Conservation (phyloP, 495 filamentous ascomycete genomes). For the Xylaria nigripes region DNA sequence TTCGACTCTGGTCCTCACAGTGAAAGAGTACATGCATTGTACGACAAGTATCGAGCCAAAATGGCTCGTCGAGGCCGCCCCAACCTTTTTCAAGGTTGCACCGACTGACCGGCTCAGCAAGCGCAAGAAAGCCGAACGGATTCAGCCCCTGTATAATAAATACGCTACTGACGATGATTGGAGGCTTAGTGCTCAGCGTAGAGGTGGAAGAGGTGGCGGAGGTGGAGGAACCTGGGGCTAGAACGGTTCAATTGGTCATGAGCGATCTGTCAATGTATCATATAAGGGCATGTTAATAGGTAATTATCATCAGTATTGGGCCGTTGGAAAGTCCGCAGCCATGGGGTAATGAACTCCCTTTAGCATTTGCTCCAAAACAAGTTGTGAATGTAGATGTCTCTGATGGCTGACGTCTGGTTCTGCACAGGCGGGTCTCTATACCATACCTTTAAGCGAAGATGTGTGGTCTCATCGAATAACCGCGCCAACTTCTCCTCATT, state of each 20-base stretch:
- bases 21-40: constrained; percentile 95
- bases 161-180: constrained; percentile 84
- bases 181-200: constrained; percentile 82
- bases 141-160: constrained; percentile 88
- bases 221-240: constrained; percentile 90
- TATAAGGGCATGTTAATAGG: no score
- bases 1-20: constrained; percentile 79
- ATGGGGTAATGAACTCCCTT: no score
- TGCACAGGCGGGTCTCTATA: no score
- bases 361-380: no score
- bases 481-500: no score
- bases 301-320: no score
- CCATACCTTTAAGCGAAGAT: no score
- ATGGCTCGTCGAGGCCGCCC: constrained; percentile 82
- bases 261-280: background rate
- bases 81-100: constrained; percentile 97
- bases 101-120: constrained; percentile 81
- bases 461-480: no score
- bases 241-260: background rate
- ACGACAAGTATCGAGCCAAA: constrained; percentile 91
- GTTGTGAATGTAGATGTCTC: no score
- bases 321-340: no score
- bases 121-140: constrained; percentile 86
- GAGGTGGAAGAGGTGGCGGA: constrained; percentile 80
- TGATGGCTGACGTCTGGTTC: no score